Evolutionary conservation across 192 early-diverging fungal genomes (phyloP), one percentile per base, ranked within the genome.

Genomic region (Spinellus fusiger): DNA sequence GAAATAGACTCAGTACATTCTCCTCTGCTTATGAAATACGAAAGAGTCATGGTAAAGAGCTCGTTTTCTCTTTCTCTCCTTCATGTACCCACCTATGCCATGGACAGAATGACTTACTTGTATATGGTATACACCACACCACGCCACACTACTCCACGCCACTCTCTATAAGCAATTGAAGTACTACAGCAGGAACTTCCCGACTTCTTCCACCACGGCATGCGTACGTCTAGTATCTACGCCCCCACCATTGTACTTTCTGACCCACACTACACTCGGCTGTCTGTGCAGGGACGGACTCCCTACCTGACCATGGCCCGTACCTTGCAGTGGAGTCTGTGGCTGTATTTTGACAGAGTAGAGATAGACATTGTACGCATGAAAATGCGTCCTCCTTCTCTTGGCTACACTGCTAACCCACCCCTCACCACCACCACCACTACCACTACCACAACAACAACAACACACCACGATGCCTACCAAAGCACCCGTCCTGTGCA

Each of bases 81-180:
- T n/a, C n/a, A n/a, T n/a, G n/a, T n/a, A n/a, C n/a, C n/a, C n/a
- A n/a, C n/a, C n/a, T n/a, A n/a, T n/a, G n/a, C n/a, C n/a, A n/a
- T n/a, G n/a, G n/a, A n/a, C n/a, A n/a, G n/a, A n/a, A n/a, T n/a
- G n/a, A n/a, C n/a, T n/a, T n/a, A n/a, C n/a, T n/a, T n/a, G n/a
- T n/a, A n/a, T n/a, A n/a, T n/a, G n/a, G n/a, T n/a, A n/a, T n/a
- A n/a, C n/a, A n/a, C n/a, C n/a, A n/a, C n/a, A n/a, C n/a, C n/a
- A n/a, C n/a, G n/a, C n/a, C n/a, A n/a, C n/a, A n/a, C n/a, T n/a
- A n/a, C n/a, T n/a, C n/a, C n/a, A n/a, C n/a, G n/a, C n/a, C n/a
- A n/a, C n/a, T n/a, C n/a, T n/a, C n/a, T n/a, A n/a, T n/a, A n/a
- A 83, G 81, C 79, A 15, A 73, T 83, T 59, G 71, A 70, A 35